Evolutionary conservation across 139 green algal genomes (phyloP), one percentile per base, ranked within the genome.

Genomic region (Haematococcus lacustris): DNA sequence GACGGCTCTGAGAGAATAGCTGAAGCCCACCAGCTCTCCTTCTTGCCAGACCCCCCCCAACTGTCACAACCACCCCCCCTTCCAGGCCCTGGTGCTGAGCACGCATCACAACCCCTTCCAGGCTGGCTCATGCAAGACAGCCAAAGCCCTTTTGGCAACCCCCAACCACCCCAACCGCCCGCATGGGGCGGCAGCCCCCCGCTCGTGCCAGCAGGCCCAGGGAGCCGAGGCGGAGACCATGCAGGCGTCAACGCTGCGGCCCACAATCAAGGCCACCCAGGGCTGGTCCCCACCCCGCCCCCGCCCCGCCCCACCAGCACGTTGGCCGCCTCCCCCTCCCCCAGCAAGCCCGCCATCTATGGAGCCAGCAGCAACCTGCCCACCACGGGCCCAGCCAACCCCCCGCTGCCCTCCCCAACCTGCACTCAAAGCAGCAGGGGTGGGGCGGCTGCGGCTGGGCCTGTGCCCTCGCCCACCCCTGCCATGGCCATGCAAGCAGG

Each of bases 1-100:
- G 74, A 77, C 17, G 78, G 81, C 32, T 57, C 34, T n/a, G 77
- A 85, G 59, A 33, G 68, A 23, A 70, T 73, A 39, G 77, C 73
- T 2, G 66, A 53, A 5, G 75, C 66, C 17, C 47, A 76, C 28
- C 66, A 72, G 61, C 66, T 80, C 35, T 60, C 35, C 23, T 41
- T 62, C n/a, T 32, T 3, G 2, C 39, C 2, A 33, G 61, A n/a
- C 26, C 51, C 39, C 38, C 40, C 38, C 2, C 51, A 43, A 3
- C 66, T 50, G 41, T 47, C 25, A 35, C 3, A 38, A 50, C 25
- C 25, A 57, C 64, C 26, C 35, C n/a, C n/a, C n/a, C n/a, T n/a
- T n/a, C n/a, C n/a, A n/a, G n/a, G n/a, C 6, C 34, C 3, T 30
- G 61, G 26, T 21, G 41, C 40, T 35, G 37, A 38, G 7, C 53